Evolutionary conservation across 805 yeast species (phyloP), one percentile per base, ranked within the genome.

Genomic region (Teunomyces stri): DNA sequence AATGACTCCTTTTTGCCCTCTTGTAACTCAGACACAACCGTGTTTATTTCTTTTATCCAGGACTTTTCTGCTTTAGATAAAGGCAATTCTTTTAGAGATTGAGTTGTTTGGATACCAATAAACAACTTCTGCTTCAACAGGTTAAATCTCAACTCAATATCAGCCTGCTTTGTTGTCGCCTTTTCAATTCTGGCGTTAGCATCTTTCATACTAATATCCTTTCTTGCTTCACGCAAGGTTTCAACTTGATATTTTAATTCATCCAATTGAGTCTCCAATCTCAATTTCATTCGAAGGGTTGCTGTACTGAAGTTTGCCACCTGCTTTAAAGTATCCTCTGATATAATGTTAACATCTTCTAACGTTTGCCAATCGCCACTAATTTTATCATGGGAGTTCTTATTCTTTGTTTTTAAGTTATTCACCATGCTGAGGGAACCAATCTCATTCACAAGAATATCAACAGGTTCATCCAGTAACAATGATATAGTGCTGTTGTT

Each of bases 1-100:
- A 37, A 22, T n/a, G 43, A 39, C 7, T 51, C 49, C 11, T 43
- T 46, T 7, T 45, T 28, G 18, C 49, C 46, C 5, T 55, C 39
- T 20, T 49, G 39, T 22, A 50, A 39, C 5, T 29, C 37, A 4
- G 33, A 43, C 34, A 51, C 59, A 16, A 68, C 54, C 2, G 55
- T 13, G 46, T 72, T 69, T 31, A 72, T 56, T 47, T 72, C 76
- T 27, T 60, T 58, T 42, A 68, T 64, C 76, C 76, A 72, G 4
- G 43, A 45, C 42, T 54, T 60, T 47, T 72, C 78, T 18, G 65
- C 61, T 1, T 54, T 47, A 1, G 75, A 67, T 22, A 72, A 53
- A 5, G 75, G 74, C 11, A 68, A 53, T 4, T 59, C 45, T 15
- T 49, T 56, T 4, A 50, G 45, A 16, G 55, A 54, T 29, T 55